Conservation (phyloP, 2,329 filamentous ascomycete genomes). For the Fusarium sp. region DNA sequence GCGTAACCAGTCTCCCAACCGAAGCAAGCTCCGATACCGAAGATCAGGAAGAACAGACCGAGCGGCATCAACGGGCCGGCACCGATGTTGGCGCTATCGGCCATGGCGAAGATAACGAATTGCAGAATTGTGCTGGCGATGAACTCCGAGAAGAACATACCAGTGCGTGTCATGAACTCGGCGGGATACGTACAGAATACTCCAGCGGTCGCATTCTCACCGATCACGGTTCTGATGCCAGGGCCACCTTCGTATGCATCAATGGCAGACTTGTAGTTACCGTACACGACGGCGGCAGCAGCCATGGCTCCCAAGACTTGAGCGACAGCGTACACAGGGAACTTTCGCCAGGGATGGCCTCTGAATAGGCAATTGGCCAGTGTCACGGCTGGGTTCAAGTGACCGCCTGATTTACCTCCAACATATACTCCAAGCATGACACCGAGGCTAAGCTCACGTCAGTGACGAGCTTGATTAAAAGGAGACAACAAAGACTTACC, state of each 20-base stretch:
- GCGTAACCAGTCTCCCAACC: slow-evolving; percentile 83
- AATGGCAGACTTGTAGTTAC: slow-evolving; percentile 74
- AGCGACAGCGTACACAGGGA: slow-evolving; percentile 74
- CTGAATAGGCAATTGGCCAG: slow-evolving; percentile 77
- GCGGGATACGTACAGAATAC: slow-evolving; percentile 82
- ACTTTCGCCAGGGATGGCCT: slow-evolving; percentile 75
- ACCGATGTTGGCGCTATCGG: slow-evolving; percentile 68
- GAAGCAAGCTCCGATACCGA: slow-evolving; percentile 78
- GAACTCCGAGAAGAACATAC: slow-evolving; percentile 79
- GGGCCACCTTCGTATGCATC: slow-evolving; percentile 71
- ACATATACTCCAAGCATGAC: slow-evolving; percentile 78
- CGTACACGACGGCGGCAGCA: slow-evolving; percentile 70
- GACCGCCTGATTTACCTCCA: slow-evolving; percentile 73
- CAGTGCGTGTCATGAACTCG: slow-evolving; percentile 72
- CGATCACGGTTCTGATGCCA: slow-evolving; percentile 71
- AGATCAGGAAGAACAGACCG: slow-evolving; percentile 77
- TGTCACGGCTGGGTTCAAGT: slow-evolving; percentile 79
- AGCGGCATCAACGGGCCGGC: slow-evolving; percentile 69
- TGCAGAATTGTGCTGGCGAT: slow-evolving; percentile 75
- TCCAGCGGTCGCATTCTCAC: slow-evolving; percentile 71
- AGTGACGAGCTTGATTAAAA: background rate
- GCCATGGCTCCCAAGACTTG: slow-evolving; percentile 76
- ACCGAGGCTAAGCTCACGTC: slow-evolving; percentile 61
- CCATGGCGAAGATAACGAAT: slow-evolving; percentile 78
- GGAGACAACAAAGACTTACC: slow-evolving; percentile 52